Percentiles rank a stretch among this genome's conserved stretches.
phyloP scores from a whole-genome alignment of 306 rosid genomes.

The Senna tora region DNA sequence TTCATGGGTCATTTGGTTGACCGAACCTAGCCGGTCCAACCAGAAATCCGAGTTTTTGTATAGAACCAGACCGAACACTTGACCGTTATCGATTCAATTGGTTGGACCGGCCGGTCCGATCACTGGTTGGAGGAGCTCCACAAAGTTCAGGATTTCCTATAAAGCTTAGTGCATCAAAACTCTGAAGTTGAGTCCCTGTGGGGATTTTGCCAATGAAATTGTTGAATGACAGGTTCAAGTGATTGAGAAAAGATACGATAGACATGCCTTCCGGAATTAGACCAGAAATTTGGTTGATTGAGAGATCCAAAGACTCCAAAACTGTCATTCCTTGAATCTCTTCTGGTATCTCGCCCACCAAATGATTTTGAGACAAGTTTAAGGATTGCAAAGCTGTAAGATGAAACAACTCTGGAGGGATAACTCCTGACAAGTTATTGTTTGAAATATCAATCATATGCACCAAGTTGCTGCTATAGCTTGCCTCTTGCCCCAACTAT shows the following conservation, averaged over 20 bases:
- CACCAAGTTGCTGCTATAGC: background rate
- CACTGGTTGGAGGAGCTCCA: no score
- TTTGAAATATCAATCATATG: slow-evolving; percentile 1
- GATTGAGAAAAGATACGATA: background rate
- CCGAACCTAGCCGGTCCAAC: no score
- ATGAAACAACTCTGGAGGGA: background rate
- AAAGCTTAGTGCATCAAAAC: background rate
- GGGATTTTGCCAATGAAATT: background rate
- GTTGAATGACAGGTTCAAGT: slow-evolving; percentile 6
- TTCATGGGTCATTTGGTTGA: no score
- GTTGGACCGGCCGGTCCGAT: no score
- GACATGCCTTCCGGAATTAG: background rate
- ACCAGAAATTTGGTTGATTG: background rate
- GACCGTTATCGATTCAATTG: no score
- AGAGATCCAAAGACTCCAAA: slow-evolving; percentile 6
- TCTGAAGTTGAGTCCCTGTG: slow-evolving; percentile 2
- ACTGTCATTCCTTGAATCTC: background rate
- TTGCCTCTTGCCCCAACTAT: slow-evolving; percentile 1
- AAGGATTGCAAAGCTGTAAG: background rate
- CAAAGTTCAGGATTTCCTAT: background rate
- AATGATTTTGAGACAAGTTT: background rate
- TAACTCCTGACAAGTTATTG: background rate
- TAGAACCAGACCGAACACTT: no score
- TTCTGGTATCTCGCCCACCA: background rate
- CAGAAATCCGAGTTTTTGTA: no score